These are phyloP conservation scores for Pseudocercospora fuligena DNA, from an alignment of 2,329 filamentous ascomycete species.

Conservation along the genomic window DNA sequence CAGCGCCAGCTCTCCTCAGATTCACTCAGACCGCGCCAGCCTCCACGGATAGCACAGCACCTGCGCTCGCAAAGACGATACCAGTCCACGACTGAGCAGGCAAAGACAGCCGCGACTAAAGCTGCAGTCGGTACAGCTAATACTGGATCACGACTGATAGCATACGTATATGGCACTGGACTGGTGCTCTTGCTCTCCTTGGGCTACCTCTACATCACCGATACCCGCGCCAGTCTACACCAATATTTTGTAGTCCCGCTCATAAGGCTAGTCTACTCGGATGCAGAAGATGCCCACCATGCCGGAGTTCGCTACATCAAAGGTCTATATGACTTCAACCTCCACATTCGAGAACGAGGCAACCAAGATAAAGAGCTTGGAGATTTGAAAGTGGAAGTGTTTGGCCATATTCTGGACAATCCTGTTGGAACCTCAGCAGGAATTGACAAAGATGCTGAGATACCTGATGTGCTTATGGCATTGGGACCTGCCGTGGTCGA, in stretches of 20 bases:
- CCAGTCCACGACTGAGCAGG: constrained; percentile 23
- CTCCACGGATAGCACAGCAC: constrained; percentile 14
- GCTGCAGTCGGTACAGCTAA: constrained; percentile 42
- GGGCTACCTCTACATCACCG: constrained; percentile 58
- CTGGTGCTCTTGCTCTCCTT: constrained; percentile 54
- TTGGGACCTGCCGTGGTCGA: constrained; percentile 87
- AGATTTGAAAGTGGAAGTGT: constrained; percentile 67
- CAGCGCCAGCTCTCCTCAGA: constrained; percentile 31
- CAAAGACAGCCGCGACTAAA: constrained; percentile 32
- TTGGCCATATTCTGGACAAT: constrained; percentile 77
- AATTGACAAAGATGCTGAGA: constrained; percentile 90
- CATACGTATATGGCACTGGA: constrained; percentile 59
- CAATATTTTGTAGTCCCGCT: constrained; percentile 62
- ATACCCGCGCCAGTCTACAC: constrained; percentile 60
- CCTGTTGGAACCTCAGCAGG: constrained; percentile 95
- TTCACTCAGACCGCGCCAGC: constrained; percentile 17
- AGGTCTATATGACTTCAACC: constrained; percentile 70
- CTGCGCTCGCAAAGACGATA: constrained; percentile 21
- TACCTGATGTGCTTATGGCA: constrained; percentile 82
- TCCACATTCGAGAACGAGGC: constrained; percentile 84
- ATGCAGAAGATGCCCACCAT: constrained; percentile 93
- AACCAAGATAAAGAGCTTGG: constrained; percentile 56
- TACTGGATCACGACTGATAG: constrained; percentile 52
- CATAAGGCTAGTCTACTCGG: constrained; percentile 69
- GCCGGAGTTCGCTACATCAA: constrained; percentile 73